Evolutionary conservation across 257 asterid genomes (phyloP).

Genomic region (Craterostigma plantagineum): DNA sequence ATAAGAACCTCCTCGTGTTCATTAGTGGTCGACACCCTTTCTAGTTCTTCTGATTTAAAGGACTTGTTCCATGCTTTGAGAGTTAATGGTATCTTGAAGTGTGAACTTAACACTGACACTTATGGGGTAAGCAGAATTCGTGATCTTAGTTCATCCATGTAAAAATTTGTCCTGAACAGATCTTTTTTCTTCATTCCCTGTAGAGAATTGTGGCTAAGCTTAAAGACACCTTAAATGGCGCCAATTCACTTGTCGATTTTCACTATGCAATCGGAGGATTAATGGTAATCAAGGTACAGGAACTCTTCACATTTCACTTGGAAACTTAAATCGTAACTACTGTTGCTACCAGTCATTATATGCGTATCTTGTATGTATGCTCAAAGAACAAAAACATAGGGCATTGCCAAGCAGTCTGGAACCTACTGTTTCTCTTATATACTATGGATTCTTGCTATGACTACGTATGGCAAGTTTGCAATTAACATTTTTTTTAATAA

Average conservation of each 20-base stretch:
- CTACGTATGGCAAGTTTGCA: too few relatives aligned
- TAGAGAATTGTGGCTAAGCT: conserved; percentile 59
- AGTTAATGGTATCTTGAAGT: conserved; percentile 50
- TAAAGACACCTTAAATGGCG: conserved; percentile 29
- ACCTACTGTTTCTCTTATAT: background rate
- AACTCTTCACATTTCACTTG: too few relatives aligned
- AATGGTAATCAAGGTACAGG: conserved; percentile 50
- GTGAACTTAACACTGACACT: conserved; percentile 39
- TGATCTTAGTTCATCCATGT: background rate
- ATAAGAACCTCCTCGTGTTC: conserved; percentile 36
- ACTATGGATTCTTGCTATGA: background rate
- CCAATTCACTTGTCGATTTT: conserved; percentile 59
- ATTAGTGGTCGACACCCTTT: conserved; percentile 39
- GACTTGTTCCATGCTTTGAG: conserved; percentile 55
- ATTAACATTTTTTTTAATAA: background rate
- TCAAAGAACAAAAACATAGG: too few relatives aligned
- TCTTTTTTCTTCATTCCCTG: conserved; percentile 4
- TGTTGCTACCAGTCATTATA: too few relatives aligned
- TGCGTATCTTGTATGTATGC: too few relatives aligned
- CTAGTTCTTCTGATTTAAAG: conserved; percentile 41
- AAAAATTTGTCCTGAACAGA: conserved; percentile 5
- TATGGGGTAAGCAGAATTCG: conserved; percentile 24
- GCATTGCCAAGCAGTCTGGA: background rate
- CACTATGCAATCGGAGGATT: conserved; percentile 60
- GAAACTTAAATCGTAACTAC: too few relatives aligned